Percentiles rank a stretch among this genome's conserved stretches.
Conservation (phyloP, 2,329 filamentous ascomycete species). For the Lojkania enalia region DNA sequence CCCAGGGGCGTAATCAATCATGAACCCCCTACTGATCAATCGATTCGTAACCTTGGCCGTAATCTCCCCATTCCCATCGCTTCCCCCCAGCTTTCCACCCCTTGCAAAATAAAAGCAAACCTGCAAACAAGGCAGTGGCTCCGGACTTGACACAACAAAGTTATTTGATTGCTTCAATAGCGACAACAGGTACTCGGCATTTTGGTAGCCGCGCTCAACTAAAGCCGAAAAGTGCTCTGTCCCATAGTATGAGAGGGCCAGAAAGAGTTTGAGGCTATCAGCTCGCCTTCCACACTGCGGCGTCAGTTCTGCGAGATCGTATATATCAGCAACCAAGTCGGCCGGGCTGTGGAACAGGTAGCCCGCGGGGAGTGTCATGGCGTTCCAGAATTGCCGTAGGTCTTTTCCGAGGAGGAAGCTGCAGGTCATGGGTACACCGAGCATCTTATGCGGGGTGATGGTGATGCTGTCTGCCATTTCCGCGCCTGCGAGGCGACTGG, state of each 20-base stretch:
- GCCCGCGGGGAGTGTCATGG: constrained; percentile 84
- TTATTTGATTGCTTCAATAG: constrained; percentile 60
- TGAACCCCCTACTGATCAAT: constrained; percentile 65
- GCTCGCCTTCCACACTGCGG: constrained; percentile 88
- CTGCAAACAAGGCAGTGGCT: constrained; percentile 80
- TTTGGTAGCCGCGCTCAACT: constrained; percentile 69
- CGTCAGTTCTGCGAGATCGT: constrained; percentile 90
- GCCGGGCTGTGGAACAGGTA: constrained; percentile 61
- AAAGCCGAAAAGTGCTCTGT: constrained; percentile 67
- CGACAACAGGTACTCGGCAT: constrained; percentile 69
- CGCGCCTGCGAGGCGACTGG: constrained; percentile 67
- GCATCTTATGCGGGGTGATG: constrained; percentile 97
- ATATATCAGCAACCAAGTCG: constrained; percentile 57
- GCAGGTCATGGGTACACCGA: constrained; percentile 87
- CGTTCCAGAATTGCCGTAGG: constrained; percentile 73
- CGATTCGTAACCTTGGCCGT: constrained; percentile 60
- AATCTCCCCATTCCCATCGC: constrained; percentile 55
- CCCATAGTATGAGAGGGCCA: constrained; percentile 90
- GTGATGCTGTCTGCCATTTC: constrained; percentile 80
- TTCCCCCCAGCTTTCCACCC: constrained; percentile 53
- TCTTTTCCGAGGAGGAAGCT: constrained; percentile 84
- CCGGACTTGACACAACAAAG: constrained; percentile 72
- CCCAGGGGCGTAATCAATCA: constrained; percentile 70
- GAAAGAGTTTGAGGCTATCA: constrained; percentile 83
- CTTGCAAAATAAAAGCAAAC: constrained; percentile 90